Base-by-base conservation (phyloP, 2,329 filamentous ascomycete genomes). In the Penicillium brasilianum region DNA sequence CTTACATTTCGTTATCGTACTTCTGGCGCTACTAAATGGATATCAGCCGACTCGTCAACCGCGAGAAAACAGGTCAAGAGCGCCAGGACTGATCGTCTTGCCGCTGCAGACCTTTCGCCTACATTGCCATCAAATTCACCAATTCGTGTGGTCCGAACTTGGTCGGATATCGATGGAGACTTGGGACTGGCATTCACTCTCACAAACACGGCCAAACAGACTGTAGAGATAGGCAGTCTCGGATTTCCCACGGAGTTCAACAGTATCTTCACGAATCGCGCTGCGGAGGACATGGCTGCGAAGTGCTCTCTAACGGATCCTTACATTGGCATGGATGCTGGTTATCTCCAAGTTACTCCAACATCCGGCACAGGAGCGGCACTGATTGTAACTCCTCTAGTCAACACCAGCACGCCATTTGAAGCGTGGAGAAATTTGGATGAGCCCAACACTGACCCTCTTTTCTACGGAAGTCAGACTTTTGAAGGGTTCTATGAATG, bases 401-500 rank as follows among this genome's bases (percentile, higher is more conserved):
- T 71, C 3, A 72, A 74, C n/a, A 77, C 83, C 0, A 78, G 50
- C 25, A 63, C 61, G 0, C 49, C 79, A 0, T 74, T 88, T 16
- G 85, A 88, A 67, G 85, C 83, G 1, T 88, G 85, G 72, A 76
- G 83, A 7, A 83, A 84, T 58, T 75, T 88, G 0, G 44, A 64
- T 0, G 85, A 88, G 69, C 71, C 76, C 0, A 73, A 66, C 1
- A 77, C 77, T 28, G 73, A 76, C 0, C 73, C 69, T 10, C 78
- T 78, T 0, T 68, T 63, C 10, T 87, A 87, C 66, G 77, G 75
- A 5, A 83, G 80, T 49, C 85, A 87, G 64, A 84, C 81, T 0
- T 88, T 85, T 60, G 85, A 88, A 66, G 85, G 85, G 0, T 81
- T 85, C 62, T 88, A 88, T 60, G 84, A 87, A 64, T 88, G 85